Base-by-base conservation (phyloP, 2,329 filamentous ascomycete species). In the Pseudovirgaria hyperparasitica region DNA sequence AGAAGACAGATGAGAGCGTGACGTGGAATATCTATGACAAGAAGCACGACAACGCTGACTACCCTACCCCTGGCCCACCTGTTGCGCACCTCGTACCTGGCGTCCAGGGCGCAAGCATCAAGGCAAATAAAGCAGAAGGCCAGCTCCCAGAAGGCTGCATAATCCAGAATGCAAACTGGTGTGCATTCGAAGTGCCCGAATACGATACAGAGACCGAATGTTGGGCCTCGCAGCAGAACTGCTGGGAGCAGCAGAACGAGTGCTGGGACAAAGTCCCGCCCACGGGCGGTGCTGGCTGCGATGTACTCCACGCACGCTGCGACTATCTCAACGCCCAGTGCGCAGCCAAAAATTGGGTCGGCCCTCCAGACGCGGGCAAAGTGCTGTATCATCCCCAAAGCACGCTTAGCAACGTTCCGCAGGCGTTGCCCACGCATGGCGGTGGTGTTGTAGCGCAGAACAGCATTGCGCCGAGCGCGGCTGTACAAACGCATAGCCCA, bases 141-240 rank as follows among this genome's bases (percentile, higher is more conserved):
- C 49, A 63, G 9, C 57, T 71, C 27, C 75, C 75, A 0, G 29
- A 42, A 2, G 54, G 60, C 39, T 78, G 71, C 43, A 56, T 80
- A 19, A 43, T 75, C 33, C 70, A 72, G 43, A 81, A 80, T 45
- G 76, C 59, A 32, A 82, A 84, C 56, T 84, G 76, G 77, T 80
- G 74, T 51, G 76, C 65, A 27, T 57, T 63, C 32, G 66, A 79
- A 42, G 61, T 82, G 1, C 48, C 65, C 0, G 40, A 52, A 6
- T 82, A 77, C 54, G 56, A 53, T 4, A 56, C 58, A 23, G 60
- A 72, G 43, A 44, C 44, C 2, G 64, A 64, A 9, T 82, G 78
- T 59, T 81, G 72, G 70, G 60, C 44, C 14, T 38, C 52, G 1
- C 35, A 31, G 9, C 37, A 52, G 32, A 35, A 52, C 8, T 60